Evolutionary conservation across 495 filamentous ascomycete genomes (phyloP), one percentile per base, ranked within the genome.

Genomic region (Daldinia decipiens): DNA sequence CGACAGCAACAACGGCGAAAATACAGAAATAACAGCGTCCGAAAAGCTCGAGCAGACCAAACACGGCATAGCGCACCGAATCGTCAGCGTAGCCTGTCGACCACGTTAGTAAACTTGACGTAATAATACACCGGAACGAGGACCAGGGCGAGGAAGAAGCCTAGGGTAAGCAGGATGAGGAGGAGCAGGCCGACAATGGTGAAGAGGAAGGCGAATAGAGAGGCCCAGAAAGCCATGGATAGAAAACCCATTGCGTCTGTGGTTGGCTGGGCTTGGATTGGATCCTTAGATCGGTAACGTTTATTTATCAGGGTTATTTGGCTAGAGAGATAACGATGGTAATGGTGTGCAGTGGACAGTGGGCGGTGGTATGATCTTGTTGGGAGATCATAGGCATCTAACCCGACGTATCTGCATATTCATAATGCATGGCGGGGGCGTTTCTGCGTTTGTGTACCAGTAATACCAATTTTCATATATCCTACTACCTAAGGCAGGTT

Each of bases 11-110:
- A 15, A 68, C 57, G 59, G 68, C 17, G 43, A 38, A 8, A 72
- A 57, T 1, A 62, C 72, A 75, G 47, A 57, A 57, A n/a, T 53
- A n/a, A 45, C 55, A 0, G 51, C 40, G 2, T 54, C 43, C 1
- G 26, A 59, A 70, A 13, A 36, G 34, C 34, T 36, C 34, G 34
- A 36, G 34, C 5, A 56, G 11, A 73, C 71, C 1, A 75, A 61
- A 38, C 53, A 62, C 59, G 66, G 69, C 24, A 66, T 77, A 52
- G 52, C 55, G 9, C 75, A 77, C 47, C 40, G 65, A 8, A 36
- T 77, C 31, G 74, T 78, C 36, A 78, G 74, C 29, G 70, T 78
- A 13, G 39, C 65, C 5, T 76, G 74, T 31, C 59, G 31, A 59
- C 19, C 43, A 52, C 6, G 17, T 7, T 13, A 27, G 0, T 5